Evolutionary conservation across 2,329 filamentous ascomycete genomes (phyloP), one percentile per base, ranked within the genome.

Genomic region (Leptographium lundbergii): DNA sequence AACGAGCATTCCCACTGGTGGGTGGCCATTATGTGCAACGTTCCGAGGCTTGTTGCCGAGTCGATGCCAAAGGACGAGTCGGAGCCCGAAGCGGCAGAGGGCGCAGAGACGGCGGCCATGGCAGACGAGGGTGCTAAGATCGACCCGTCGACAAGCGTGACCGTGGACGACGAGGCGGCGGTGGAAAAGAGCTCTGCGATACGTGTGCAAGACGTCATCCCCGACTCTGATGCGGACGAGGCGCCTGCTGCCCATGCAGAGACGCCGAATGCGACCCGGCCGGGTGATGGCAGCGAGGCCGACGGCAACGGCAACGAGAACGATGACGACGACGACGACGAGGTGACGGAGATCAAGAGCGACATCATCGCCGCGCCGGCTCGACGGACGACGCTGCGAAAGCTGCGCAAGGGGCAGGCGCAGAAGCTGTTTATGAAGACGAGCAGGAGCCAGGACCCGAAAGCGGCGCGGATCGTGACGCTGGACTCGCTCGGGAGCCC

Each of bases 1-100:
- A 95, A 96, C 66, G 88, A 96, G 68, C 77, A 83, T 64, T 74
- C 77, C 1, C 94, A 99, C 71, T 99, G 95, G 94, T 97, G 94
- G 71, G 76, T 97, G 64, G 91, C 90, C 17, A 92, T 99, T 59
- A 92, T 99, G 57, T 96, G 90, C 79, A 96, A 99, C 67, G 79
- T 92, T 2, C 81, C 83, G 4, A 84, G 79, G 57, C 76, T 94
- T 25, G 67, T 82, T 9, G 69, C 69, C 2, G 56, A 42, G 2
- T 57, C 60, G 1, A 9, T 55, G 36, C 36, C 54, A 1, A 13
- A 34, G 27, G 50, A 36, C 10, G 45, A 36, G 3, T 11, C 7
- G 25, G 57, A 58, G 11, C 42, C 19, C 3, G 17, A 29, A 4
- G 45, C 9, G 9, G 24, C 34, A 4, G 57, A 9, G n/a, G 51